These are phyloP conservation scores for Eucalyptus erythrocorys DNA, from an alignment of 345 rosid genomes.

Conservation along the genomic window DNA sequence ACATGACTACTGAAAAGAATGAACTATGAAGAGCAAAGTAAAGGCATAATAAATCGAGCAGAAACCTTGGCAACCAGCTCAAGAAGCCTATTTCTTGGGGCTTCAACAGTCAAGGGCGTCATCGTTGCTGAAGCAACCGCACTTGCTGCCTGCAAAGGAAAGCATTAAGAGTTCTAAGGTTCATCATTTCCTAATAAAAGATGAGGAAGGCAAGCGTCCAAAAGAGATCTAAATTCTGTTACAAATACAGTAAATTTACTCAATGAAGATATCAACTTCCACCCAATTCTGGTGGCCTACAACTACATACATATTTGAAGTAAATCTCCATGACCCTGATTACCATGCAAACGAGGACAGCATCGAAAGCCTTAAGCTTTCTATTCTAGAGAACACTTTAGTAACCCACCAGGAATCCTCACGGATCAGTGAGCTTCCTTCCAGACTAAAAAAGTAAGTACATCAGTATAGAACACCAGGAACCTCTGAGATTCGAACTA, in stretches of 20 bases:
- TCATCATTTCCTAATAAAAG: not conserved
- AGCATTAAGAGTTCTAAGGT: not conserved
- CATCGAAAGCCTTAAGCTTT: not conserved
- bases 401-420: not conserved
- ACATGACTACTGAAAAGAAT: not conserved
- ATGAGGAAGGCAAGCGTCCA: not conserved
- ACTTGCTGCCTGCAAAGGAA: slow-evolving; percentile 49
- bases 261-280: not conserved
- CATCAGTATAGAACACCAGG: not conserved
- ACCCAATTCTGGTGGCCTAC: not conserved
- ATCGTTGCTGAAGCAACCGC: slow-evolving; percentile 73
- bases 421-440: not conserved
- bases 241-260: not conserved
- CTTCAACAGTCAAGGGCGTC: slow-evolving; percentile 66
- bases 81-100: slow-evolving; percentile 57
- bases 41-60: not conserved
- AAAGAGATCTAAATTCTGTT: not conserved
- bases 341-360: not conserved
- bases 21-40: not conserved
- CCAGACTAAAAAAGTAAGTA: not conserved
- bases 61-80: slow-evolving; percentile 78
- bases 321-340: not conserved
- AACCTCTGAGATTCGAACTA: not conserved
- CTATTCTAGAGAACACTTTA: not conserved
- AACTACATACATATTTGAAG: not conserved